Conservation (phyloP, 1,284 basidiomycete genomes). For the Takashimella tepidaria region DNA sequence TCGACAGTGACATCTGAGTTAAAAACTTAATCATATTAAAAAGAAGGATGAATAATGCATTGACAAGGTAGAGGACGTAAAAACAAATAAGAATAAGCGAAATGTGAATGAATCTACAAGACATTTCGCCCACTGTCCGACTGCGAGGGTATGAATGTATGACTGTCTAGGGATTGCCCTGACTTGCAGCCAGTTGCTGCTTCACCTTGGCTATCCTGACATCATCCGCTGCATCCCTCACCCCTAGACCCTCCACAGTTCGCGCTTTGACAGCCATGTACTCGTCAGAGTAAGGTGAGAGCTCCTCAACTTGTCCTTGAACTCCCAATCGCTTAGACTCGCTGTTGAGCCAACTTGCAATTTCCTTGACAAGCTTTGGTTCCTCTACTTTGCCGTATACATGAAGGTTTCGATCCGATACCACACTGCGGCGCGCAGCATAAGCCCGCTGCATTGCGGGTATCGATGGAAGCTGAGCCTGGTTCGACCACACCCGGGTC, state of each 20-base stretch:
- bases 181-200: neutral
- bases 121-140: too few relatives aligned
- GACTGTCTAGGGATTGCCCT: too few relatives aligned
- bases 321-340: constrained; percentile 25
- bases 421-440: constrained; percentile 4
- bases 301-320: constrained; percentile 17
- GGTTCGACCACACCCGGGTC: constrained; percentile 23
- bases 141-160: too few relatives aligned
- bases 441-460: constrained; percentile 13
- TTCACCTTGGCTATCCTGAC: neutral
- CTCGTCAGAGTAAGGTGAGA: constrained; percentile 9
- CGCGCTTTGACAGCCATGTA: constrained; percentile 1
- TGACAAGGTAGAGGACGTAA: too few relatives aligned
- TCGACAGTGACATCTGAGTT: too few relatives aligned
- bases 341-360: constrained; percentile 33
- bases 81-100: too few relatives aligned
- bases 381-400: constrained; percentile 26
- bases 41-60: too few relatives aligned
- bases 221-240: constrained; percentile 1
- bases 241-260: constrained; percentile 1
- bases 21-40: too few relatives aligned
- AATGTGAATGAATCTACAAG: too few relatives aligned
- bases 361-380: constrained; percentile 25
- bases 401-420: constrained; percentile 21
- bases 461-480: constrained; percentile 24